Evolutionary conservation across 106 monocot genomes (phyloP), one percentile per base, ranked within the genome.

Genomic region (Allium fistulosum): DNA sequence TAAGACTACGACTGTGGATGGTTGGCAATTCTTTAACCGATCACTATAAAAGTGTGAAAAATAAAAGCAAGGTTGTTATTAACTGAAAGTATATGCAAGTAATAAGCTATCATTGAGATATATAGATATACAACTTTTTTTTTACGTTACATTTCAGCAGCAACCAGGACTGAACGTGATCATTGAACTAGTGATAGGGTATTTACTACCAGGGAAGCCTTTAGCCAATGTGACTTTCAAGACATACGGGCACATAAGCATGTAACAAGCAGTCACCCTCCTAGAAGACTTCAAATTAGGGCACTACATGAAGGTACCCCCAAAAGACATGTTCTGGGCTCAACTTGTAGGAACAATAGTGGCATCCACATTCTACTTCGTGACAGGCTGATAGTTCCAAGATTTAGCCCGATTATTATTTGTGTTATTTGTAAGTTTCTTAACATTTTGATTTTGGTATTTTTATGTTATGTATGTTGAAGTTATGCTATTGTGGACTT

Each of bases 271-370:
- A 1, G 81, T 88, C 16, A 51, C 76, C 7, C 81, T 96, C 61
- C 72, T 96, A 7, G 51, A 71, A 1, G 91, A 92, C 68, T 80
- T 96, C 65, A 96, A 96, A 71, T 79, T 96, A 6, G 95, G 95
- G 0, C 88, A 86, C 57, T 96, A 92, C 84, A 92, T 96, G 95
- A 96, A 96, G 71, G 91, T 96, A 15, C 91, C 95, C 9, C 95
- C 95, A 3, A 79, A 83, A 48, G 72, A 85, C 57, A 96, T 96
- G 95, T 96, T 86, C 80, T 62, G 72, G 49, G 81, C 88, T 45
- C 87, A 93, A 82, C 70, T 92, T 14, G 83, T 71, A 0, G 88
- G 96, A 28, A 96, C 96, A 0, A 6, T 96, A 9, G 51, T 88
- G 1, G 88, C 91, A 1, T 76, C 81, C 4, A 26, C 71, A 0